Evolutionary conservation across 164 flowering plant genomes (phyloP).

Genomic region (Umbilicus rupestris): DNA sequence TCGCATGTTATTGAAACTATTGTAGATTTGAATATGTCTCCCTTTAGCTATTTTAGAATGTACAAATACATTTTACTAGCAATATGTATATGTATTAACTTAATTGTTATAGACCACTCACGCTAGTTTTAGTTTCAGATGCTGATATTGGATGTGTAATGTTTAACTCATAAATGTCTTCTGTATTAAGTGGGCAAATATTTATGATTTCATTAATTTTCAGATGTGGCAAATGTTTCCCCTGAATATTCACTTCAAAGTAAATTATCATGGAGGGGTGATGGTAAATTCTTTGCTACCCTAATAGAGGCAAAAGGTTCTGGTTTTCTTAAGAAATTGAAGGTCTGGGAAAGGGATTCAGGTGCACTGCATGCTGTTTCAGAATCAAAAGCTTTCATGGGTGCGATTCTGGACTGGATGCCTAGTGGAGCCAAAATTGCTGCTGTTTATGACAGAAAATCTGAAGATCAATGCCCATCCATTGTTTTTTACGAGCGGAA

Average conservation of each 20-base stretch:
- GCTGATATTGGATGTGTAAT: not conserved
- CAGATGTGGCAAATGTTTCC: conserved; percentile 28
- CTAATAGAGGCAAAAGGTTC: conserved; percentile 27
- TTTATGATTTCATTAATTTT: conserved; percentile 12
- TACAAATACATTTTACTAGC: not conserved
- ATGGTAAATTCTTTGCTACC: conserved; percentile 86
- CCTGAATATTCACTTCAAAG: conserved; percentile 18
- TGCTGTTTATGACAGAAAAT: conserved; percentile 49
- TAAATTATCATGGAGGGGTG: conserved; percentile 87
- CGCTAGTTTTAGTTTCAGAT: no score
- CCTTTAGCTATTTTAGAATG: no score
- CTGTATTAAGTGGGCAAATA: not conserved
- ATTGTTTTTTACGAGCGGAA: conserved; percentile 79
- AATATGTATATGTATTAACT: not conserved
- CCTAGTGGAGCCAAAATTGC: conserved; percentile 92
- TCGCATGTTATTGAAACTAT: no score
- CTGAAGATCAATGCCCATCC: conserved; percentile 43
- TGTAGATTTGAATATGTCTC: not conserved
- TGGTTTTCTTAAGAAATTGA: conserved; percentile 39
- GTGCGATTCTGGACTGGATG: conserved; percentile 78
- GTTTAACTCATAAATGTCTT: not conserved
- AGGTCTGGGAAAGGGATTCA: conserved; percentile 86
- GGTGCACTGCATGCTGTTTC: conserved; percentile 71
- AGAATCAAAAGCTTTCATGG: conserved; percentile 54
- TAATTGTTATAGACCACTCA: no score